Conservation (phyloP, 176 grass and related monocot species). For the Lolium perenne region DNA sequence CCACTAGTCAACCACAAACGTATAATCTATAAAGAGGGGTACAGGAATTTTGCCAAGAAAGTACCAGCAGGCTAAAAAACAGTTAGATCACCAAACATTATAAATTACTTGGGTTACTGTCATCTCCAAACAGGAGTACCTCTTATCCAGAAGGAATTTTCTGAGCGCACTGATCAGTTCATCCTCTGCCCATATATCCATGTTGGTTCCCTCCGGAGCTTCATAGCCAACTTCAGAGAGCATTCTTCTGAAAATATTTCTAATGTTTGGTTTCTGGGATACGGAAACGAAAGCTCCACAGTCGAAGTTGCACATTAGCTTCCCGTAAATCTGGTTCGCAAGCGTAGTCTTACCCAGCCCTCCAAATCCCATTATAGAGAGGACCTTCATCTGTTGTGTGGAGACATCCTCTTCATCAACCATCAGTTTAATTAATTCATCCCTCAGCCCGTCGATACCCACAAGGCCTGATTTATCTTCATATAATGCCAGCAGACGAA, state of each 20-base stretch:
- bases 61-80: neutral
- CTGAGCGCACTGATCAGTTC: neutral
- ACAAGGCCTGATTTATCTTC: neutral
- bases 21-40: neutral
- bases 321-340: neutral
- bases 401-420: neutral
- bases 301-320: neutral
- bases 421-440: neutral
- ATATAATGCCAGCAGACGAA: neutral
- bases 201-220: neutral
- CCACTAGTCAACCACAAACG: neutral
- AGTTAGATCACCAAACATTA: neutral
- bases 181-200: neutral
- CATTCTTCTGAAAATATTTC: neutral
- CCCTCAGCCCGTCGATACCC: neutral
- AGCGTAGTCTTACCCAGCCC: slow-evolving; percentile 16
- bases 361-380: neutral
- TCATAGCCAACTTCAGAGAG: neutral
- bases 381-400: neutral
- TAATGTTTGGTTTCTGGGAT: slow-evolving; percentile 3
- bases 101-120: neutral
- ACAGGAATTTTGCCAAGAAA: neutral
- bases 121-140: neutral
- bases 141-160: neutral
- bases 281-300: neutral